Percentiles rank a stretch among this genome's conserved stretches.
These are phyloP conservation scores for Hydrangea macrophylla DNA, from an alignment of 148 eudicot genomes.

Conservation along the genomic window DNA sequence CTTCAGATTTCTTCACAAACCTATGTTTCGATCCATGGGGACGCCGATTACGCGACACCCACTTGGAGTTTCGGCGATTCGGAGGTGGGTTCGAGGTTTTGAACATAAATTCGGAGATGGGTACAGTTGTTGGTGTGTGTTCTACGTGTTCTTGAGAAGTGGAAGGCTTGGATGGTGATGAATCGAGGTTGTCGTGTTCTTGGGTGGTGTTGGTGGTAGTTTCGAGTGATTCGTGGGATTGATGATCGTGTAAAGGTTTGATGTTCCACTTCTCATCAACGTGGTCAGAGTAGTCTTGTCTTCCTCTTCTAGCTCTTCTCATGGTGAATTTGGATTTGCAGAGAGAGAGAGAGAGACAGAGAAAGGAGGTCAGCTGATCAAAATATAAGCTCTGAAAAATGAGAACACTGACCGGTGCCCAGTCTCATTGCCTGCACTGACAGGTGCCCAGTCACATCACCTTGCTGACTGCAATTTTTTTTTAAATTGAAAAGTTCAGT, in stretches of 20 bases:
- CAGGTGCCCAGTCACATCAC: too few species aligned
- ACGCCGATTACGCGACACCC: slow-evolving; percentile 31
- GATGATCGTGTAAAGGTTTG: neutral
- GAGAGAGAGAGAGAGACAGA: too few species aligned
- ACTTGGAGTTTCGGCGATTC: slow-evolving; percentile 18
- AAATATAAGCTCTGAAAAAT: too few species aligned
- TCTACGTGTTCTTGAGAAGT: neutral
- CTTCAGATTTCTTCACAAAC: slow-evolving; percentile 19
- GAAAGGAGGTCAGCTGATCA: too few species aligned
- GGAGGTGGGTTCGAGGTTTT: slow-evolving; percentile 9
- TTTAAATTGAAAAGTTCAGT: too few species aligned
- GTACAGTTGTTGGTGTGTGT: slow-evolving; percentile 1
- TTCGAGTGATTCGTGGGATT: neutral
- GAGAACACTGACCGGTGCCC: too few species aligned
- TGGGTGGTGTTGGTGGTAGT: too few species aligned
- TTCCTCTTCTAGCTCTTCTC: neutral
- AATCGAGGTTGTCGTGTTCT: too few species aligned
- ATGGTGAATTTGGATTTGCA: too few species aligned
- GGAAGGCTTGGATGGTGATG: neutral
- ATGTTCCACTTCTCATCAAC: neutral
- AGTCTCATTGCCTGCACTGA: too few species aligned
- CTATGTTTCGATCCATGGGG: slow-evolving; percentile 17
- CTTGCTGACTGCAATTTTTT: too few species aligned
- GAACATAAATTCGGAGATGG: slow-evolving; percentile 13
- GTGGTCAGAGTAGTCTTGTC: neutral